Conservation (phyloP, 1,284 basidiomycete species). For the Trichosporon faecale region DNA sequence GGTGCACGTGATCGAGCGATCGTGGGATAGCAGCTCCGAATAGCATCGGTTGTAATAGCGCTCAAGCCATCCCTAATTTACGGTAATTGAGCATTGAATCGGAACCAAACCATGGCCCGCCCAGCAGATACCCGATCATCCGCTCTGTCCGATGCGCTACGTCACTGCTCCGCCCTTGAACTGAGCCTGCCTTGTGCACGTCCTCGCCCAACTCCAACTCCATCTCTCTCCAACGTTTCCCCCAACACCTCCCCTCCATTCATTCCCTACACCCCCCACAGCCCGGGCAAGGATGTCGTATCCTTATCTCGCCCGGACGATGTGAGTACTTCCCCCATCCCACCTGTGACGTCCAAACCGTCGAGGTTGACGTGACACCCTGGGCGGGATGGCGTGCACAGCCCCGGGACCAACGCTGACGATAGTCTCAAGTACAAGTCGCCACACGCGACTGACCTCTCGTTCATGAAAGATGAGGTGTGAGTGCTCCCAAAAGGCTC, state of each 20-base stretch:
- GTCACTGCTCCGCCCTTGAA: neutral
- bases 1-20: neutral
- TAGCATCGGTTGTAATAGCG: neutral
- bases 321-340: conserved; percentile 32
- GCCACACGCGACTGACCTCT: conserved; percentile 51
- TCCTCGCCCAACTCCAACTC: neutral
- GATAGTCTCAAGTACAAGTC: conserved; percentile 51
- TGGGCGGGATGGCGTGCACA: neutral
- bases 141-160: neutral
- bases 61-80: neutral
- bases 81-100: neutral
- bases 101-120: neutral
- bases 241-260: neutral
- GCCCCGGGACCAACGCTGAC: neutral
- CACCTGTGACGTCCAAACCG: neutral
- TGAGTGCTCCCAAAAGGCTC: conserved; percentile 30
- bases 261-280: neutral
- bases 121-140: neutral
- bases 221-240: neutral
- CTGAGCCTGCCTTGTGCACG: neutral
- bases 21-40: neutral
- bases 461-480: conserved; percentile 52
- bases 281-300: conserved; percentile 35
- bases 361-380: too few species aligned
- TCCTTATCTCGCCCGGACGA: conserved; percentile 49